phyloP scores from a whole-genome alignment of 306 rosid species.

The Quercus ilex region DNA sequence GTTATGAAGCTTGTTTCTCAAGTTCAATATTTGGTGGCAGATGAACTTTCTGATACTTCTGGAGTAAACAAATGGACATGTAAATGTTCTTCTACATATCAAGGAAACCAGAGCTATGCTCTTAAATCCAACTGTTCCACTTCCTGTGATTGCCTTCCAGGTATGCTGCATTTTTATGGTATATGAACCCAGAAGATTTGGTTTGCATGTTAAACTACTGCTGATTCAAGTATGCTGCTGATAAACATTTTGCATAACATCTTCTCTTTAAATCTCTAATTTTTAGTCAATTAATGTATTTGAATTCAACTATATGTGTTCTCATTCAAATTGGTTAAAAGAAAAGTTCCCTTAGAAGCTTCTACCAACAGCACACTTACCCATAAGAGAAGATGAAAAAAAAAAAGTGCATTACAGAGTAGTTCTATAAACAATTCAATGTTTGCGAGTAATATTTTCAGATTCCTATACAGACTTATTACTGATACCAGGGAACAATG shows the following conservation, averaged over 20 bases:
- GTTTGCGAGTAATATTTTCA: background rate
- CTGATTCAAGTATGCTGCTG: background rate
- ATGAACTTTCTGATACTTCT: slow-evolving; percentile 40
- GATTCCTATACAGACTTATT: no score
- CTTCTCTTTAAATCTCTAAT: background rate
- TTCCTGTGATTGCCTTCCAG: slow-evolving; percentile 80
- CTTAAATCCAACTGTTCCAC: slow-evolving; percentile 69
- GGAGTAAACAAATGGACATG: slow-evolving; percentile 68
- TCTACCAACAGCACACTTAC: background rate
- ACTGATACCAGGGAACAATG: no score
- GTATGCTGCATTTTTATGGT: slow-evolving; percentile 45
- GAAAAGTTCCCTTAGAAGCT: background rate
- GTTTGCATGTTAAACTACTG: background rate
- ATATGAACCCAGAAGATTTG: slow-evolving; percentile 18
- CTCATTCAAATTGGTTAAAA: background rate
- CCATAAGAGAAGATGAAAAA: background rate
- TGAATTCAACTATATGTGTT: background rate
- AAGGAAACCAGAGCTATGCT: slow-evolving; percentile 41
- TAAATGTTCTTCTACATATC: slow-evolving; percentile 49
- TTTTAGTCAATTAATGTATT: background rate
- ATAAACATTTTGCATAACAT: background rate
- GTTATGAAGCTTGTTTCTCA: slow-evolving; percentile 14
- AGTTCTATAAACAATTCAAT: background rate
- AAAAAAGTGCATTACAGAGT: background rate
- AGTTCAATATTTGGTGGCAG: slow-evolving; percentile 39